phyloP scores from a whole-genome alignment of 23 red algal genomes.

The Gracilariopsis chorda region DNA sequence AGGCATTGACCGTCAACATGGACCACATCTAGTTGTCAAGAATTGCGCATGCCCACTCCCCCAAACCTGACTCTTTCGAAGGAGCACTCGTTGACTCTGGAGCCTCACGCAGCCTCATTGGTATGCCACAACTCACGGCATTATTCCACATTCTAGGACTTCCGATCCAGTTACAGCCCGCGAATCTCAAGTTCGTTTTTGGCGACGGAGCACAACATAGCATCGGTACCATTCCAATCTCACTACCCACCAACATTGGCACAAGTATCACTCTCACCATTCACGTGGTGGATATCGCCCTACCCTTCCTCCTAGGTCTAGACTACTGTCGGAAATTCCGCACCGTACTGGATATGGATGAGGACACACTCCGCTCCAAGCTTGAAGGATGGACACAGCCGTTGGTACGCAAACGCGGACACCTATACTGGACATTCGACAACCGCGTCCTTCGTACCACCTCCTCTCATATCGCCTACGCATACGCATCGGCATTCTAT shows the following conservation, averaged over 20 bases:
- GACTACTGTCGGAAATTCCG: not conserved
- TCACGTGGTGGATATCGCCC: not conserved
- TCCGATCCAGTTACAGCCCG: not conserved
- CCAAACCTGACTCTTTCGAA: not conserved
- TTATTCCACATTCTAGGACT: not conserved
- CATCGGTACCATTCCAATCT: not conserved
- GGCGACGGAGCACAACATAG: not conserved
- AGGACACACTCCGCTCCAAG: not conserved
- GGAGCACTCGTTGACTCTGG: slow-evolving; percentile 13
- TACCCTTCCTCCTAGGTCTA: not conserved
- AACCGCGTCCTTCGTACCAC: not conserved
- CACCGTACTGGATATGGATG: not conserved
- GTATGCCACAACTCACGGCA: not conserved
- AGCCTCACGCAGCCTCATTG: not conserved
- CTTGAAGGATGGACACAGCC: not conserved
- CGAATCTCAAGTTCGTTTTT: not conserved
- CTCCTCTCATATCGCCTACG: too few species aligned
- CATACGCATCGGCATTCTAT: too few species aligned
- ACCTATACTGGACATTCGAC: not conserved
- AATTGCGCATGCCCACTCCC: not conserved
- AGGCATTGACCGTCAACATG: too few species aligned
- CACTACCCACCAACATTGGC: not conserved
- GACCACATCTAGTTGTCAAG: not conserved
- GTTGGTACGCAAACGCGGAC: not conserved
- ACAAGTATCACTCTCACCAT: not conserved